Evolutionary conservation across 148 eudicot genomes (phyloP).

Genomic region (Suaeda aralocaspica): DNA sequence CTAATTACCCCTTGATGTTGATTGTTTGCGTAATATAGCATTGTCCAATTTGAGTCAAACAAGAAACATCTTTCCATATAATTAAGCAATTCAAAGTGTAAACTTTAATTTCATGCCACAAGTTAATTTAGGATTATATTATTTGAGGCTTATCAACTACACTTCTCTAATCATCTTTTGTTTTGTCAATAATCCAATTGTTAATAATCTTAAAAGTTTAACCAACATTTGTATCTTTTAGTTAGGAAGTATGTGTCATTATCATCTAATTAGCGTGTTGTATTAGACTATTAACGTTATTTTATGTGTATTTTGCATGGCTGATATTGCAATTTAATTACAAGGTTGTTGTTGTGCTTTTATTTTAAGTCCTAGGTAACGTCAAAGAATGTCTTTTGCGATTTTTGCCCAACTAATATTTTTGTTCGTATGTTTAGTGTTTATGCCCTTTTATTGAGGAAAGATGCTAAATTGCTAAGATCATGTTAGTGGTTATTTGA

Average conservation of each 20-base stretch:
- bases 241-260: not conserved
- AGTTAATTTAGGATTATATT: too few species aligned
- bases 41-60: not conserved
- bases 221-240: not conserved
- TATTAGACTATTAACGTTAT: too few species aligned
- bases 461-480: too few species aligned
- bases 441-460: not conserved
- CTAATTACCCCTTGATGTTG: too few species aligned
- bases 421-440: not conserved
- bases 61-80: not conserved
- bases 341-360: not conserved
- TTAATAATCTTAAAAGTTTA: too few species aligned
- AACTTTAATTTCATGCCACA: not conserved
- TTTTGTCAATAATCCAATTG: not conserved
- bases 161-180: not conserved
- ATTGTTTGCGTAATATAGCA: too few species aligned
- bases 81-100: too few species aligned
- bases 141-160: not conserved
- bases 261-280: conserved; percentile 1
- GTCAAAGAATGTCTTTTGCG: too few species aligned
- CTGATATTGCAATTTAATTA: not conserved
- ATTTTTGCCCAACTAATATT: not conserved
- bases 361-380: too few species aligned
- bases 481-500: not conserved
- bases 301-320: not conserved